phyloP scores from a whole-genome alignment of 768 basidiomycete species.

The Polyporus arcularius region DNA sequence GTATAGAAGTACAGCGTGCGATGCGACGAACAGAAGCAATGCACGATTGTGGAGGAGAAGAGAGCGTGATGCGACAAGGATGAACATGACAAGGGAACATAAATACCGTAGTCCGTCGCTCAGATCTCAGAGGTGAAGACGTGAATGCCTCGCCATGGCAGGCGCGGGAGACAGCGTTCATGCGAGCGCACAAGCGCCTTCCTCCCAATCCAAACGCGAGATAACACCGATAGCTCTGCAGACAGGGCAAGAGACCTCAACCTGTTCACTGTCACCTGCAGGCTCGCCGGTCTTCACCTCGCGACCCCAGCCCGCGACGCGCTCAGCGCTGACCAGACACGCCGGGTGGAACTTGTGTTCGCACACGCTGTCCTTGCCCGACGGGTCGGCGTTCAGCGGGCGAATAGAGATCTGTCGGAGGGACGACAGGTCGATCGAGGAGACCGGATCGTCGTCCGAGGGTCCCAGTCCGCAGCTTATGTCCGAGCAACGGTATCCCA shows the following conservation, averaged over 20 bases:
- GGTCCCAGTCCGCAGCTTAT: constrained; percentile 69
- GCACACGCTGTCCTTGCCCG: constrained; percentile 44
- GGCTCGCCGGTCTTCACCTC: constrained; percentile 39
- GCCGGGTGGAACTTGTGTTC: constrained; percentile 69
- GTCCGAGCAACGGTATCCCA: constrained; percentile 72
- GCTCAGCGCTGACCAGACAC: constrained; percentile 70
- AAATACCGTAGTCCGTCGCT: constrained; percentile 5
- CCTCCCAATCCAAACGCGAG: constrained; percentile 61
- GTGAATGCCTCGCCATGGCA: constrained; percentile 1
- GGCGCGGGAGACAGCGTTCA: constrained; percentile 11
- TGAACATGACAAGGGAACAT: constrained; percentile 3
- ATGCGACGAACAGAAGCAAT: background rate
- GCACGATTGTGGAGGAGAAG: background rate
- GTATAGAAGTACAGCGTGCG: constrained; percentile 4
- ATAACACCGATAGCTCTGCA: constrained; percentile 68
- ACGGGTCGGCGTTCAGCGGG: constrained; percentile 20
- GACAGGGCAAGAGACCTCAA: constrained; percentile 76
- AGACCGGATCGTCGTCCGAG: constrained; percentile 30
- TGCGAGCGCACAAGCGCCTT: constrained; percentile 37
- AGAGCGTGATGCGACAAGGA: constrained; percentile 4
- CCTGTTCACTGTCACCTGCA: constrained; percentile 32
- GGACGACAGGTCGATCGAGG: constrained; percentile 21
- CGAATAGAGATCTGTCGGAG: constrained; percentile 39
- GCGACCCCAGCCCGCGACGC: constrained; percentile 62
- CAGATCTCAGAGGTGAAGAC: constrained; percentile 16